A percentile compares a stretch with the other conserved stretches of the same genome.
These are phyloP conservation scores for Heterobasidion occidentale DNA, from an alignment of 1,284 basidiomycete genomes.

Conservation along the genomic window DNA sequence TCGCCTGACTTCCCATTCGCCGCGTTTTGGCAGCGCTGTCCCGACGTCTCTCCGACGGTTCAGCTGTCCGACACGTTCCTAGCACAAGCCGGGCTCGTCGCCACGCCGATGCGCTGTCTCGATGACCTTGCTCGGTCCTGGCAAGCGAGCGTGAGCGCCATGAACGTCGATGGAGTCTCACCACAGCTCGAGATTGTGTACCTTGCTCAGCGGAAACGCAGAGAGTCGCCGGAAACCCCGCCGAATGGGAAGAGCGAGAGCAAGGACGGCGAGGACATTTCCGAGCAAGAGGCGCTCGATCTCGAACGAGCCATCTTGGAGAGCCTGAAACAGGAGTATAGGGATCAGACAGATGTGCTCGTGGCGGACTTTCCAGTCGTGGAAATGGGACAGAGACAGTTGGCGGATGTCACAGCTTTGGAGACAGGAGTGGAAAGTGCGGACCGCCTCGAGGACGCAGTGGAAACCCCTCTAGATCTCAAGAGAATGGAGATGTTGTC, in stretches of 20 bases:
- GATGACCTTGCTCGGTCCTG: conserved; percentile 24
- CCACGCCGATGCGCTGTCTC: conserved; percentile 15
- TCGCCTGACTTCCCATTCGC: conserved; percentile 42
- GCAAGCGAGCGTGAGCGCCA: conserved; percentile 20
- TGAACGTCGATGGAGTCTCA: conserved; percentile 31
- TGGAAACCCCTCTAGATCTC: too few relatives aligned
- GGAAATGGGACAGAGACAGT: too few relatives aligned
- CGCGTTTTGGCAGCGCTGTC: conserved; percentile 39
- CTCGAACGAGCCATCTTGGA: conserved; percentile 69
- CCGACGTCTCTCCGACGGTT: conserved; percentile 7
- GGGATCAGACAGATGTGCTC: conserved; percentile 20
- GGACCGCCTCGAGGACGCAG: too few relatives aligned
- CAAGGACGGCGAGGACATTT: not conserved
- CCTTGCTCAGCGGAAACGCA: conserved; percentile 25
- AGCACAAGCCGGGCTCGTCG: conserved; percentile 6
- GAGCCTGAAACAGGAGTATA: conserved; percentile 33
- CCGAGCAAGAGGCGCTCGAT: conserved; percentile 34
- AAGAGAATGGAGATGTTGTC: too few relatives aligned
- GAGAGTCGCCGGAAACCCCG: not conserved
- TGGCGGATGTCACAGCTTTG: too few relatives aligned
- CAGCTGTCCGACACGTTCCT: conserved; percentile 10
- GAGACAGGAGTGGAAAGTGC: too few relatives aligned
- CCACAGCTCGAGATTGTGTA: conserved; percentile 41
- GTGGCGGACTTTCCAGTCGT: too few relatives aligned
- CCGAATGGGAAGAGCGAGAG: not conserved